phyloP scores from a whole-genome alignment of 805 yeast genomes.

The Komagataella pseudopastoris region DNA sequence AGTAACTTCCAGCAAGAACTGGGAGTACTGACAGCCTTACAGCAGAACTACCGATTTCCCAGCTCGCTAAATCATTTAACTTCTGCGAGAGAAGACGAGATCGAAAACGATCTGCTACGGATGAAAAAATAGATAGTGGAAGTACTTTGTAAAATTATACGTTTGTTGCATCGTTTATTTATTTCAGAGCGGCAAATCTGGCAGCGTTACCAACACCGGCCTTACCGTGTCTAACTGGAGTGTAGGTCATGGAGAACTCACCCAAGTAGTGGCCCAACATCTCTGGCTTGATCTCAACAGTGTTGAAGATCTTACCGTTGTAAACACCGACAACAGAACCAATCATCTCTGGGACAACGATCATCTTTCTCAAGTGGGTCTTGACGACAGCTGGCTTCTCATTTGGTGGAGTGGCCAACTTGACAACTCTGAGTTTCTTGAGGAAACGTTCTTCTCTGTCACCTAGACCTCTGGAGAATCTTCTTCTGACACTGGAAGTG shows the following conservation, averaged over 20 bases:
- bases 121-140: constrained; percentile 28
- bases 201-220: constrained; percentile 16
- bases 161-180: constrained; percentile 11
- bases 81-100: constrained; percentile 58
- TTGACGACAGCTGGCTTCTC: constrained; percentile 97
- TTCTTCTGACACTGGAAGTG: constrained; percentile 99
- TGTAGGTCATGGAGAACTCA: constrained; percentile 98
- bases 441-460: constrained; percentile 91
- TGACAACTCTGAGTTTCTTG: constrained; percentile 96
- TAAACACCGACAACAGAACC: constrained; percentile 97
- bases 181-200: constrained; percentile 17
- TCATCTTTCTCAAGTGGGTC: constrained; percentile 99
- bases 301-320: constrained; percentile 99
- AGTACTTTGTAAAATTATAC: constrained; percentile 1
- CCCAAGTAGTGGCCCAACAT: constrained; percentile 99
- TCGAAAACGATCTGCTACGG: constrained; percentile 55
- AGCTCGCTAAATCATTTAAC: constrained; percentile 58
- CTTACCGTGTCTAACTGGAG: constrained; percentile 98
- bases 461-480: constrained; percentile 96
- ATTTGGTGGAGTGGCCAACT: constrained; percentile 75
- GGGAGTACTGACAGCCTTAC: constrained; percentile 54
- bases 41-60: constrained; percentile 65
- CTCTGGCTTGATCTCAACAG: constrained; percentile 97
- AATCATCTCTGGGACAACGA: constrained; percentile 98
- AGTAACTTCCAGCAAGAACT: constrained; percentile 56